Base-by-base conservation (phyloP, 768 basidiomycete species). In the Atractiella rhizophila region DNA sequence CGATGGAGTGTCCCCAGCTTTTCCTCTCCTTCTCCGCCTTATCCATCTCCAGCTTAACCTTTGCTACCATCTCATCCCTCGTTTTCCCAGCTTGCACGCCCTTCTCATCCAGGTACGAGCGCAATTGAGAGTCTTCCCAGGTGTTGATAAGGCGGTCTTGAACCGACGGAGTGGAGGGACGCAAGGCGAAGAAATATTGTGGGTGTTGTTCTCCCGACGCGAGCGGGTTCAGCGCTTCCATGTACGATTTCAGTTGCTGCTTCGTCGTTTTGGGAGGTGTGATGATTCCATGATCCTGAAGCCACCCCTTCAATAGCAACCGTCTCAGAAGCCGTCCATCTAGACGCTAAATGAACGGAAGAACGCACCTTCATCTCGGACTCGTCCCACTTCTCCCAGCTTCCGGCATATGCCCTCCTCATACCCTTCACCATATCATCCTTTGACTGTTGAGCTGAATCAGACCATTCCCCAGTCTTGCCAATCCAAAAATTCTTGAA, bases 91-190 rank as follows among this genome's bases (percentile, higher is more conserved):
- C 85, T 5, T 74, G 70, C 45, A 88, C 64, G 30, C 85, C 85
- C 49, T 88, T 76, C 52, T 78, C 69, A 40, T 91, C 68, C 10
- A 96, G 65, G 60, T 76, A 88, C 47, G 76, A 64, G 52, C 85
- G 70, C 18, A 91, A 64, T 23, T 66, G 66, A 11, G 70, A 73
- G 53, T 94, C 85, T 55, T 78, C 71, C 83, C 83, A 96, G 1
- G 59, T 54, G 44, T 34, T 35, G 8, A 44, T 35, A n/a, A 37
- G 35, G 18, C 20, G 39, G 5, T 45, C 40, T 34, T 31, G 28
- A 35, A 31, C 30, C 23, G 32, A 32, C 20, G n/a, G 35, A 19
- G 11, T 29, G 24, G 30, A 23, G 28, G 28, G 13, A 26, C 16
- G 15, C 34, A n/a, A 25, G 16, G 24, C 21, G 42, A 18, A 13